Evolutionary conservation across 768 basidiomycete genomes (phyloP), one percentile per base, ranked within the genome.

Genomic region (Pleurotus eryngii): DNA sequence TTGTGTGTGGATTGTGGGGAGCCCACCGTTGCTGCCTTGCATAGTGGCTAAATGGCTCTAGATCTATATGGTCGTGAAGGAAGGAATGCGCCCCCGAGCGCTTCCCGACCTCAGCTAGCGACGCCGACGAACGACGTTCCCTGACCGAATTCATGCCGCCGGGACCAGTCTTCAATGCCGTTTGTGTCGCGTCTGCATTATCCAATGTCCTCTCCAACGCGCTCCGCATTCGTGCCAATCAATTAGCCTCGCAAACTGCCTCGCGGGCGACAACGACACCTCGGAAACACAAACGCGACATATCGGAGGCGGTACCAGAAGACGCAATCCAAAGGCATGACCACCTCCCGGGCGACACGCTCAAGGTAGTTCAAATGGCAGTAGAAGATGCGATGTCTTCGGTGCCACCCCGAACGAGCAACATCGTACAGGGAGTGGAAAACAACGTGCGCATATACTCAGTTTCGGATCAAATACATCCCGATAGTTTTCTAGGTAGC

Each of bases 101-200:
- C n/a, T n/a, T n/a, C 49, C 49, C 9, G 15, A n/a, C 14, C 22
- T 20, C 14, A n/a, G 17, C 49, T n/a, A 8, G 20, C 26, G 42
- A n/a, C 20, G 15, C n/a, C 20, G n/a, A n/a, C 20, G 42, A 17
- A 22, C n/a, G 42, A 7, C 42, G 42, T 15, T n/a, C n/a, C 42
- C 20, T 45, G 42, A 45, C 20, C 42, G 20, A n/a, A 17, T 45
- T 22, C 42, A 89, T 90, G 87, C 85, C 87, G 63, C 85, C 87
- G 49, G 79, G 86, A 47, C 80, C 85, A 35, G 79, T 79, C 11
- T 90, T 81, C 72, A 87, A 86, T 75, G 87, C 85, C 83, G 67
- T 88, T 56, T 87, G 86, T 64, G 87, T 89, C 27, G 72, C 81
- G 47, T 79, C 82, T 58, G 81, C 86, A 12, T 70, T 81, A 17